Percentiles rank a stretch among this genome's conserved stretches.
Conservation (phyloP, 108 stramenopile species). For the Aurantiochytrium sp. region DNA sequence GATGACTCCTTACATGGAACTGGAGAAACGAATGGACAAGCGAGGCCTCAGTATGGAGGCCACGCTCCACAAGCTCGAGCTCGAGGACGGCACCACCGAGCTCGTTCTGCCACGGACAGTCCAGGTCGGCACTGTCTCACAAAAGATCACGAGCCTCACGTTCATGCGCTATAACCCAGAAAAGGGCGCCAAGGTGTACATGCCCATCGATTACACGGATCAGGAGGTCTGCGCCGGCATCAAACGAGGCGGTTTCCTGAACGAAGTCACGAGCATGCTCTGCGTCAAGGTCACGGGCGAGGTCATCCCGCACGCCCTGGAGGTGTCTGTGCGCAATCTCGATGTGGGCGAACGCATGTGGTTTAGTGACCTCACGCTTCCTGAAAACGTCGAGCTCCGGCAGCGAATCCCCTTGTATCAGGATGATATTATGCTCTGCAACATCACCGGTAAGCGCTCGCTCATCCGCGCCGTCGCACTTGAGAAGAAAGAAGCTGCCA, state of each 20-base stretch:
- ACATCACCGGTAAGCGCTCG: background rate
- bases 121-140: background rate
- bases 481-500: background rate
- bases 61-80: background rate
- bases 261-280: background rate
- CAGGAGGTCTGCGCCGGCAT: background rate
- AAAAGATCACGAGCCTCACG: background rate
- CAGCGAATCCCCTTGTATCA: background rate
- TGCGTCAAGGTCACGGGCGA: background rate
- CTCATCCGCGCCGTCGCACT: background rate
- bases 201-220: background rate
- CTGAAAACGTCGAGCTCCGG: background rate
- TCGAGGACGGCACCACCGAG: background rate
- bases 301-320: background rate
- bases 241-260: background rate
- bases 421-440: background rate
- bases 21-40: background rate
- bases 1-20: background rate
- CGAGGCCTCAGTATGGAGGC: background rate
- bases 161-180: background rate
- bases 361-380: background rate
- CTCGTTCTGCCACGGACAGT: background rate
- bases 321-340: background rate
- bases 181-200: background rate
- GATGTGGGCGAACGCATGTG: conserved; percentile 1